These are phyloP conservation scores for Colletotrichum godetiae DNA, from an alignment of 2,329 filamentous ascomycete genomes.

Conservation along the genomic window DNA sequence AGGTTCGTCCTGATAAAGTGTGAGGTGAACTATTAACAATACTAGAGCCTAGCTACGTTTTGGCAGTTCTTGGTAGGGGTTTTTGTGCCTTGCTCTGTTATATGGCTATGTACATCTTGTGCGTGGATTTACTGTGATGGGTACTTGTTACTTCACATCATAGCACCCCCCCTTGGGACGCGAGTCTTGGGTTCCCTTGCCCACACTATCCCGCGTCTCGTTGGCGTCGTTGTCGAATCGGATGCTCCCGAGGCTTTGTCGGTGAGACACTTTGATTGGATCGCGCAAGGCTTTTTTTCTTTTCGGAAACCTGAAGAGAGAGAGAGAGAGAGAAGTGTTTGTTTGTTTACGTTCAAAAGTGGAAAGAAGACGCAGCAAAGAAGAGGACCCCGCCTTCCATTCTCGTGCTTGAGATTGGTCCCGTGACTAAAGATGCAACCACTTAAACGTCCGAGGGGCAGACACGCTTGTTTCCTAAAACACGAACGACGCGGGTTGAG, in stretches of 20 bases:
- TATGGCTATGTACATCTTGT: not conserved
- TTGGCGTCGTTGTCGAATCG: conserved; percentile 26
- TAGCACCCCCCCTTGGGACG: too few relatives aligned
- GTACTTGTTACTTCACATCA: not conserved
- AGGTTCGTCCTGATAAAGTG: not conserved
- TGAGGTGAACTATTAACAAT: not conserved
- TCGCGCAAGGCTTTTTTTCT: not conserved
- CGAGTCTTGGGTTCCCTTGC: not conserved
- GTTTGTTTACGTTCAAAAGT: conserved; percentile 29
- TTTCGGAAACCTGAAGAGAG: not conserved
- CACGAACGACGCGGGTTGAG: conserved; percentile 12
- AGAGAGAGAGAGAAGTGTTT: too few relatives aligned
- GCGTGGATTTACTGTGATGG: not conserved
- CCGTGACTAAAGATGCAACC: conserved; percentile 32
- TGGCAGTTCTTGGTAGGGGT: not conserved
- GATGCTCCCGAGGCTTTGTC: conserved; percentile 3
- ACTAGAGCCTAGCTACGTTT: not conserved
- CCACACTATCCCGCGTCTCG: not conserved
- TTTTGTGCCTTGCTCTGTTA: not conserved
- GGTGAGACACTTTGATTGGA: not conserved
- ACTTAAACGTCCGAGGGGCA: conserved; percentile 23
- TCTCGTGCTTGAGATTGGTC: conserved; percentile 20
- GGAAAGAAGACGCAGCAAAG: not conserved
- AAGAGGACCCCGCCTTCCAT: conserved; percentile 28
- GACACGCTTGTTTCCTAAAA: conserved; percentile 10